These are phyloP conservation scores for Sclerotinia borealis DNA, from an alignment of 2,329 filamentous ascomycete species.

Conservation along the genomic window DNA sequence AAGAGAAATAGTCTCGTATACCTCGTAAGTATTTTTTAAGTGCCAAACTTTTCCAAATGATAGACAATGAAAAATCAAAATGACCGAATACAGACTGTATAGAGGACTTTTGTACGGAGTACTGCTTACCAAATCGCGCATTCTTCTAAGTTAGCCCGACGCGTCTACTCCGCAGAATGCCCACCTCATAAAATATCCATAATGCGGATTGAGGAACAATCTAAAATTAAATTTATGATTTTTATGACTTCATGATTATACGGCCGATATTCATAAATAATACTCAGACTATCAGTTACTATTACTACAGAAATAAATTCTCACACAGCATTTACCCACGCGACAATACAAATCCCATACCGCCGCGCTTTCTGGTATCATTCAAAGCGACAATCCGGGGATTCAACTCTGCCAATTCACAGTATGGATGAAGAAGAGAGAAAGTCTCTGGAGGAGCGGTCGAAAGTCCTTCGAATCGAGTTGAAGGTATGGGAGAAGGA, in stretches of 20 bases:
- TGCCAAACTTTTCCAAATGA: no score
- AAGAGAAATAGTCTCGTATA: not conserved
- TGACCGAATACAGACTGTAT: no score
- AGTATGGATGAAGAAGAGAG: conserved; percentile 26
- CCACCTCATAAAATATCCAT: not conserved
- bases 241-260: not conserved
- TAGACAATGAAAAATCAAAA: no score
- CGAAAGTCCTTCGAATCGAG: conserved; percentile 55
- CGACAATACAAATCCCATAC: not conserved
- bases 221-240: not conserved
- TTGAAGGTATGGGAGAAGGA: conserved; percentile 69
- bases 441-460: conserved; percentile 28
- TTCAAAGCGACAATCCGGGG: not conserved
- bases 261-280: not conserved
- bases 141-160: not conserved
- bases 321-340: not conserved
- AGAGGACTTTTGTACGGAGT: not conserved
- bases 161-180: not conserved
- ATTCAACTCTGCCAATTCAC: not conserved
- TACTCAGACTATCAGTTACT: not conserved
- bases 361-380: not conserved
- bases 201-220: not conserved
- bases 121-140: not conserved
- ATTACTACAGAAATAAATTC: not conserved
- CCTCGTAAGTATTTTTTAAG: not conserved